Evolutionary conservation across 2,329 filamentous ascomycete genomes (phyloP), one percentile per base, ranked within the genome.

Genomic region (Teratosphaeria zuluensis): DNA sequence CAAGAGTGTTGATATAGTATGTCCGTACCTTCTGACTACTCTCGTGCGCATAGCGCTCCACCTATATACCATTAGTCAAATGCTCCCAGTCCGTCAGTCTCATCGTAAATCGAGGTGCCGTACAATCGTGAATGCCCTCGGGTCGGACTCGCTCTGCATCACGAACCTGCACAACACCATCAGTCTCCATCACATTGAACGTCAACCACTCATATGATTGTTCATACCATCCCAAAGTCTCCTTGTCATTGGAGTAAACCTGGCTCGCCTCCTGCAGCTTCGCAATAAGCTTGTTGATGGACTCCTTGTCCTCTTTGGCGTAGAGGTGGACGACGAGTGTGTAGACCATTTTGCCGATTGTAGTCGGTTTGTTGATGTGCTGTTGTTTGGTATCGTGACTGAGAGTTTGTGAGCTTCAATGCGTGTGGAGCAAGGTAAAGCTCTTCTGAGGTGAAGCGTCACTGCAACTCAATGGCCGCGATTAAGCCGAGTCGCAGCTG

Each of bases 241-340:
- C 87, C 69, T 82, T 83, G 75, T 90, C 87, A 63, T 87, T 78
- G 63, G 80, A 83, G 75, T 90, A 90, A 62, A 90, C 80, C 62
- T 83, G 80, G 60, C 84, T 85, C n/a, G 87, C 87, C 71, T 90
- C 87, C 69, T 86, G 81, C 59, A 90, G 83, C 77, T 90, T 90
- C 59, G 83, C 83, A 67, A 84, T 82, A 59, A 90, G 76, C 73
- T 86, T 88, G 61, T 78, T 75, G 74, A 89, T 85, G 69, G 78
- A 79, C 57, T 83, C 81, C 12, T 79, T 74, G 67, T 87, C 81
- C 59, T 84, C 78, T 69, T 89, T 89, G 63, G 86, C 85, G 75
- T 86, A 83, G 62, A 90, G 79, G 72, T 87, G 84, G 54, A 86
- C 84, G 65, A 85, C 83, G 65, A 87, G 83, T 61, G 84, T 87